These are phyloP conservation scores for Hansenula lynferdii DNA, from an alignment of 1,139 yeast genomes.

Conservation along the genomic window DNA sequence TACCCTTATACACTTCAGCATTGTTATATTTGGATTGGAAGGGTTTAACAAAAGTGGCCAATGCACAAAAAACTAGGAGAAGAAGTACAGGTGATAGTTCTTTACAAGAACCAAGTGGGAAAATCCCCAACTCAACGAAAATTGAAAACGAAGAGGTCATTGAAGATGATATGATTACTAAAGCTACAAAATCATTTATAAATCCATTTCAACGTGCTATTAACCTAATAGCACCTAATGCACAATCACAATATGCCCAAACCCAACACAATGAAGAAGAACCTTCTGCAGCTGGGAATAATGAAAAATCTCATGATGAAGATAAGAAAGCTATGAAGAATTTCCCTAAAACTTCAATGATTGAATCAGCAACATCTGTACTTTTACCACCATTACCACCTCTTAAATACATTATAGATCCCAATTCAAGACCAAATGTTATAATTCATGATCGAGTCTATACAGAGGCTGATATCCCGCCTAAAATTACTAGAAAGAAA, in stretches of 20 bases:
- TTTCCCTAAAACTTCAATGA: constrained; percentile 66
- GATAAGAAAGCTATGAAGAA: constrained; percentile 10
- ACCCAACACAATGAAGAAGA: not conserved
- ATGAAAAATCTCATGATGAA: constrained; percentile 3
- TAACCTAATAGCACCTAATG: constrained; percentile 16
- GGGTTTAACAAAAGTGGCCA: constrained; percentile 71
- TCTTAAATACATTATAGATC: constrained; percentile 62
- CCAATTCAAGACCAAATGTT: constrained; percentile 38
- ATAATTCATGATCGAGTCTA: constrained; percentile 83
- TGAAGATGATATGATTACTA: constrained; percentile 8
- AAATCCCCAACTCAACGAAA: constrained; percentile 15
- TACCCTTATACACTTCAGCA: constrained; percentile 86
- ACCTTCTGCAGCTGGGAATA: not conserved
- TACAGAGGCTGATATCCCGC: constrained; percentile 60
- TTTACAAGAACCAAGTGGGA: constrained; percentile 9
- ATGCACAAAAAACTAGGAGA: constrained; percentile 27
- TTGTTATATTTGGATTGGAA: constrained; percentile 60
- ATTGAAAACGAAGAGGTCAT: constrained; percentile 1
- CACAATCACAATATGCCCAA: constrained; percentile 5
- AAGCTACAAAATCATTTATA: constrained; percentile 11
- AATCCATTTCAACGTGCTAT: constrained; percentile 21
- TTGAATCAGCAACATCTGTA: constrained; percentile 79
- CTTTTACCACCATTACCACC: constrained; percentile 88
- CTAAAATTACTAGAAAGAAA: constrained; percentile 18
- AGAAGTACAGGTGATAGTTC: constrained; percentile 10